Evolutionary conservation across 371 early-diverging fungal species (phyloP), one percentile per base, ranked within the genome.

Genomic region (Rhizomucor miehei): DNA sequence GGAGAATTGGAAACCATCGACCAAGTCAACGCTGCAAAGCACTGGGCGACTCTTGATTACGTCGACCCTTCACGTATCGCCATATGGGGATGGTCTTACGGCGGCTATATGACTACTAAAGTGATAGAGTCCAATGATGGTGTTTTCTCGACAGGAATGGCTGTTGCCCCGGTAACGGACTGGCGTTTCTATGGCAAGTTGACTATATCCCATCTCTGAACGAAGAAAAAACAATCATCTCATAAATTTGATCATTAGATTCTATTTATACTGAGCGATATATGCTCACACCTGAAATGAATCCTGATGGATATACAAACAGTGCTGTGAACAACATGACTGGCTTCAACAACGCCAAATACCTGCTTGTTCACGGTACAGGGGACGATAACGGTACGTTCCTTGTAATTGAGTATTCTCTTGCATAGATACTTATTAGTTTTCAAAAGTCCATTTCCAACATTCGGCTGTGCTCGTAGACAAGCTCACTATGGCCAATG

Each of bases 81-180:
- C 21, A 89, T 99, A 45, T 97, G 97, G 98, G 99, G 99, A 20
- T 97, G 98, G 84, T 92, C 92, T 6, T 98, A 89, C 66, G 99
- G 99, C 48, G 99, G 97, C 2, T 98, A 88, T 59, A 71, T 91
- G 73, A 86, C 96, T 0, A 57, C 88, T 47, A 94, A 95, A 59
- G 80, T 89, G 1, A 78, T 97, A 36, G 98, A 98, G 71, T 77
- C 87, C 3, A 77, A 93, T 63, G 78, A 85, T 34, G 89, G 89
- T 13, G 79, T 93, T 2, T 93, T 97, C 67, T 71, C 72, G 41
- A 75, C 87, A 1, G 98, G 90, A 6, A 88, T 97, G 79, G 84
- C 99, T 1, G 97, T 98, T 0, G 98, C 99, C 3, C 99, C 99
- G 1, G 99, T 98, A 4, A 95, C 97, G 1, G 90, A 93, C 64